Percentiles rank a stretch among this genome's conserved stretches.
These are phyloP conservation scores for Apiotrichum laibachii DNA, from an alignment of 1,284 basidiomycete species.

Conservation along the genomic window DNA sequence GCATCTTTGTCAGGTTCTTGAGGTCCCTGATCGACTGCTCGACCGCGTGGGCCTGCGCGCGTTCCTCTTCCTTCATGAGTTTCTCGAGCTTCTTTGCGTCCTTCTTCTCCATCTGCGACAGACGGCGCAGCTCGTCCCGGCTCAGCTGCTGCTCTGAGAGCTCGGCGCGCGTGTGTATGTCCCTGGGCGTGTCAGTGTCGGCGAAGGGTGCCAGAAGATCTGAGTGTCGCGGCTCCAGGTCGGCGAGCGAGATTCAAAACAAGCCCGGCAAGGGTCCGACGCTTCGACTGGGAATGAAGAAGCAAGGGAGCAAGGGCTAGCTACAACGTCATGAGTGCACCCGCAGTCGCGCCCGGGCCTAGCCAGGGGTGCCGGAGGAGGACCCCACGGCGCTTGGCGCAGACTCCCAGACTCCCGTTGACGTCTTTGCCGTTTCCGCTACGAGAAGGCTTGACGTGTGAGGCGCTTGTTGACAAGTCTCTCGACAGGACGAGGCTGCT, in stretches of 20 bases:
- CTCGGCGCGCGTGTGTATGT: conserved; percentile 47
- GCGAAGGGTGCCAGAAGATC: not conserved
- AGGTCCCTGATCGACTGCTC: conserved; percentile 50
- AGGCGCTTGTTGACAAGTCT: too few relatives aligned
- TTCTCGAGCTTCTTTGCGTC: conserved; percentile 49
- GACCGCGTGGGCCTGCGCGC: conserved; percentile 46
- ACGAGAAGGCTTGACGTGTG: too few relatives aligned
- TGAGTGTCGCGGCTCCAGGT: too few relatives aligned
- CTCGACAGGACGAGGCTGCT: too few relatives aligned
- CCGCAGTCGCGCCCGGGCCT: too few relatives aligned
- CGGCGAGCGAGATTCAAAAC: too few relatives aligned
- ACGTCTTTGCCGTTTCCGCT: not conserved
- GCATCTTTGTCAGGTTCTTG: conserved; percentile 45
- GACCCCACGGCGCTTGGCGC: not conserved
- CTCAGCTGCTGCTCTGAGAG: conserved; percentile 42
- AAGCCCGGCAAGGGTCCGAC: too few relatives aligned
- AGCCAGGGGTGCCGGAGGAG: not conserved
- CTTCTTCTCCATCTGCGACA: conserved; percentile 47
- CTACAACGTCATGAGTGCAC: too few relatives aligned
- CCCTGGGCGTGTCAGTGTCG: conserved; percentile 19
- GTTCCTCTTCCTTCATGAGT: conserved; percentile 51
- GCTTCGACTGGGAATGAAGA: not conserved
- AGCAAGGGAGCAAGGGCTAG: not conserved
- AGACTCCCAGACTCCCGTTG: not conserved
- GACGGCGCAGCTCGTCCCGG: conserved; percentile 32